A percentile compares a stretch with the other conserved stretches of the same genome.
phyloP scores from a whole-genome alignment of 345 rosid species.

The Jatropha curcas region DNA sequence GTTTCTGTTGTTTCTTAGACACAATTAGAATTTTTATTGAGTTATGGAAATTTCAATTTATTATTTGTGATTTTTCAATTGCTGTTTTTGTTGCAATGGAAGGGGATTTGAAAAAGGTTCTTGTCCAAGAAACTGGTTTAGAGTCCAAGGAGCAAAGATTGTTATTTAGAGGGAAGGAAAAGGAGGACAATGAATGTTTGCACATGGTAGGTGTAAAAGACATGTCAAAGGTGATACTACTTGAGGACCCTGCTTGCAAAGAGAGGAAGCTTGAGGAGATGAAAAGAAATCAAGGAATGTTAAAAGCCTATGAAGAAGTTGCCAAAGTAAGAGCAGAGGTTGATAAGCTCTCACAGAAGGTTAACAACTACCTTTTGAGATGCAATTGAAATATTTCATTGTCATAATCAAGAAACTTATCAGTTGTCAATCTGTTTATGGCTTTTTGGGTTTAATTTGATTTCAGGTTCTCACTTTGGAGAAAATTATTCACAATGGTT shows the following conservation, averaged over 20 bases:
- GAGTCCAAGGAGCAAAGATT: constrained; percentile 54
- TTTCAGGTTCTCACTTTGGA: constrained; percentile 48
- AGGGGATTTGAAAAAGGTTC: constrained; percentile 51
- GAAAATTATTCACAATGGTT: constrained; percentile 30
- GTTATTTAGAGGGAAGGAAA: constrained; percentile 53
- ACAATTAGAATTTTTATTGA: background rate
- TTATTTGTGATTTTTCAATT: constrained; percentile 22
- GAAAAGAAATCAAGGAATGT: constrained; percentile 31
- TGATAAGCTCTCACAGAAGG: constrained; percentile 50
- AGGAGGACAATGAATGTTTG: constrained; percentile 46
- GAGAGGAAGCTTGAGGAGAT: constrained; percentile 51
- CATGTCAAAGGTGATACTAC: constrained; percentile 44
- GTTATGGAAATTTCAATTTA: background rate
- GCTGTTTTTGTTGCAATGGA: constrained; percentile 17
- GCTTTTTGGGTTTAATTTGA: background rate
- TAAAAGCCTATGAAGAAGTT: constrained; percentile 38
- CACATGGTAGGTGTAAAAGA: constrained; percentile 56
- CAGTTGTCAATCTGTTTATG: constrained; percentile 3
- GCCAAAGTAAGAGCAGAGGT: constrained; percentile 48
- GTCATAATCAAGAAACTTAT: background rate
- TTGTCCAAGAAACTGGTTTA: constrained; percentile 43
- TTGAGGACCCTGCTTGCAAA: constrained; percentile 59
- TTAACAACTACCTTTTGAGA: constrained; percentile 2
- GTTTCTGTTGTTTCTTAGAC: background rate
- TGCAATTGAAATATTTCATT: background rate